Base-by-base conservation (phyloP, 768 basidiomycete genomes). In the Podaxis pistillaris region DNA sequence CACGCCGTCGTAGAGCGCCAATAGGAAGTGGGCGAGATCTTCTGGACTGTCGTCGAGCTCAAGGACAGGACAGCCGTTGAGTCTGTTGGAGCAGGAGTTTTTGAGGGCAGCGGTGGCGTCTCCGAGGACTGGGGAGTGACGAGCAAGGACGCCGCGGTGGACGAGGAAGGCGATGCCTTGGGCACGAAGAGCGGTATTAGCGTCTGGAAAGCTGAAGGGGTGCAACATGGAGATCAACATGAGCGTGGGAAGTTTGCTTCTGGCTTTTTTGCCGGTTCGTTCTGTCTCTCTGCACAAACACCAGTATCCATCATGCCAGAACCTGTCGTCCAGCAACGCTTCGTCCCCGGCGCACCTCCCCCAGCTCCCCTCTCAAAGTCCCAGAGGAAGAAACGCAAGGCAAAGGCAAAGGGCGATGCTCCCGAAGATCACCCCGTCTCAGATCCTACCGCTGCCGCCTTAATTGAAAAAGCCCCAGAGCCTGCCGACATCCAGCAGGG, bases 321-420 rank as follows among this genome's bases (percentile, higher is more conserved):
- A 71, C 26, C 73, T 33, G 33, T 33, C 51, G 63, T 73, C 53
- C 66, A 74, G 38, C 73, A 76, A 37, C 88, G 92, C 61, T 70
- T 90, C 65, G 81, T 94, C 62, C 92, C 92, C 26, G 92, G 92
- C 51, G 92, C 92, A 12, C 90, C 87, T 58, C 86, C 87, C 0
- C 84, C 86, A 47, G 67, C 80, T 4, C 76, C 86, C 0, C 64
- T 76, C 3, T 81, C 88, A 40, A 92, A 92, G 72, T 77, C 84
- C 3, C 82, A 86, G 70, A 89, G 86, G 73, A 94, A 91, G 75
- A 88, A 85, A 73, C 86, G 86, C 76, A 79, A 84, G 63, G 73
- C 72, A 36, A 84, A 82, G 70, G 68, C 74, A 59, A 86, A 83
- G 64, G 66, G 71, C 17, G 81, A 79, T 65, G 78, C 78, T 54